Evolutionary conservation across 1,284 basidiomycete species (phyloP).

Genomic region (Exsudoporus floridanus): DNA sequence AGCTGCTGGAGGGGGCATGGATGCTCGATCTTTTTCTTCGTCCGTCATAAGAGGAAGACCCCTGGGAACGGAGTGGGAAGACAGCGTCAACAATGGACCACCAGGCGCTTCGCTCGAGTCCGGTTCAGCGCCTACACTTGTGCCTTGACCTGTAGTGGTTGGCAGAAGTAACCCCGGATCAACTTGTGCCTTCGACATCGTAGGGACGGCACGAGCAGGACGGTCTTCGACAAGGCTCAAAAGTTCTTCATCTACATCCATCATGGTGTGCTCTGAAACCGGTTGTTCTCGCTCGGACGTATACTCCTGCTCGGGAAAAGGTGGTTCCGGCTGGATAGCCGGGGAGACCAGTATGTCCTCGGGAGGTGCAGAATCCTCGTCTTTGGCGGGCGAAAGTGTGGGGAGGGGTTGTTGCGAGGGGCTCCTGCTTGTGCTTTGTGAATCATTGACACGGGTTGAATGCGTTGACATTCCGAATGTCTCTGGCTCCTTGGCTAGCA

Average conservation of each 20-base stretch:
- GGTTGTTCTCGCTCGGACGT: neutral
- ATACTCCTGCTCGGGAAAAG: neutral
- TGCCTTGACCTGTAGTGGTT: neutral
- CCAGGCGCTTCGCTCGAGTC: conserved; percentile 1
- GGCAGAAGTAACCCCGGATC: neutral
- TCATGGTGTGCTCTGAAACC: conserved; percentile 36
- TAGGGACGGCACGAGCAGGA: conserved; percentile 1
- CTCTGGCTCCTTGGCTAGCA: neutral
- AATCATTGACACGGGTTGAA: neutral
- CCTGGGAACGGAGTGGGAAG: conserved; percentile 8
- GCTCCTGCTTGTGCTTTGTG: conserved; percentile 9
- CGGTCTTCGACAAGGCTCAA: conserved; percentile 62
- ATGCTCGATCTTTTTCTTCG: conserved; percentile 45
- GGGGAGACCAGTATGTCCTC: neutral
- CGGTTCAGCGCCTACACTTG: neutral
- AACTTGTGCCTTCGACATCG: neutral
- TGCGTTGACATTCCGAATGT: neutral
- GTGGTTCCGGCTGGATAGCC: neutral
- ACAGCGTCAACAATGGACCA: neutral
- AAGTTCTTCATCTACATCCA: conserved; percentile 71
- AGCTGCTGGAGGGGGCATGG: conserved; percentile 57
- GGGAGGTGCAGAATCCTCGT: neutral
- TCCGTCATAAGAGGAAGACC: conserved; percentile 8
- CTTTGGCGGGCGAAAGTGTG: neutral
- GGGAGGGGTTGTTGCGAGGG: conserved; percentile 8